Conservation (phyloP, 495 filamentous ascomycete genomes). For the Penicillium mononematosum region DNA sequence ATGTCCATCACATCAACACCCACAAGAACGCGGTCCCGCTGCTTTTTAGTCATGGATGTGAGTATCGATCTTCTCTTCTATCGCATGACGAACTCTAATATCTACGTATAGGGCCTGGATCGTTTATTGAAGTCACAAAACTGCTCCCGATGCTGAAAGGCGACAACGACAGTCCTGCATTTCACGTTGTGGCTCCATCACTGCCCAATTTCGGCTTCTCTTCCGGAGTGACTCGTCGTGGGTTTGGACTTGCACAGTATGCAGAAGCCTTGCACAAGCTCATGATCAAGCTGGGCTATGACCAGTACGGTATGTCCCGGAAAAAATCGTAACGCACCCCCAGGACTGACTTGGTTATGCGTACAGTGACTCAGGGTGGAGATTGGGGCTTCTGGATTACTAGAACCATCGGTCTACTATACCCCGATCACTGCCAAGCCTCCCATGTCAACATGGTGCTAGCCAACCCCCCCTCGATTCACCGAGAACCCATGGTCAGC, state of each 20-base stretch:
- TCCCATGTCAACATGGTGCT: conserved; percentile 63
- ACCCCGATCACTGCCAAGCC: conserved; percentile 57
- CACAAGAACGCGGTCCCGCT: conserved; percentile 39
- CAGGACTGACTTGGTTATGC: background rate
- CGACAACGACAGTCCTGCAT: conserved; percentile 30
- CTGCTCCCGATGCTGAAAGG: conserved; percentile 33
- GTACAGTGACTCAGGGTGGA: conserved; percentile 58
- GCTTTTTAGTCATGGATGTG: conserved; percentile 48
- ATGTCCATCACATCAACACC: conserved; percentile 42
- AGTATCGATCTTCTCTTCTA: conserved; percentile 3
- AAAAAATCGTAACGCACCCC: background rate
- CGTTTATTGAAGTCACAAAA: conserved; percentile 41
- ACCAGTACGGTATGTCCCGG: conserved; percentile 52
- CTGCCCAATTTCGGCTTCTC: conserved; percentile 46
- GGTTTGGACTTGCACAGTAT: conserved; percentile 59
- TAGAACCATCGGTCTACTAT: conserved; percentile 54
- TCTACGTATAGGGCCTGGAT: conserved; percentile 32
- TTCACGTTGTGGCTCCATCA: conserved; percentile 46
- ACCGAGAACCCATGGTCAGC: conserved; percentile 21
- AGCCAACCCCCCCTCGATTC: conserved; percentile 34
- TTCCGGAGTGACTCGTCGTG: conserved; percentile 39
- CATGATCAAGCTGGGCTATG: conserved; percentile 68
- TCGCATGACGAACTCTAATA: background rate
- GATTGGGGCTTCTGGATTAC: conserved; percentile 68
- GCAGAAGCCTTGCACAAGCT: conserved; percentile 61